Percentiles rank a stretch among this genome's conserved stretches.
Evolutionary conservation across 1,284 basidiomycete genomes (phyloP).

Genomic region (Ceratobasidium sp.): DNA sequence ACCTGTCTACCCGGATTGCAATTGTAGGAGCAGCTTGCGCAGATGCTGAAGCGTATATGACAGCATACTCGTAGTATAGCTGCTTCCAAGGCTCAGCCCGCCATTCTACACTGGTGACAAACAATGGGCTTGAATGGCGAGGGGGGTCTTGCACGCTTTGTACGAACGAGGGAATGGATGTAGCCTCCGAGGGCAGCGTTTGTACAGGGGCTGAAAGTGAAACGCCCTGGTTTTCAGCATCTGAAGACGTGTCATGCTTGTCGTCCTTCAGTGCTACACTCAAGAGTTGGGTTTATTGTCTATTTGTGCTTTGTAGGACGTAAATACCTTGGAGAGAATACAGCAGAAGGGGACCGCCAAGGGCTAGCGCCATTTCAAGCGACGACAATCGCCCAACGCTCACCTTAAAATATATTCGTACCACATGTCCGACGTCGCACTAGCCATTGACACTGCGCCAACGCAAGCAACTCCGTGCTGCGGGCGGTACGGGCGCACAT

Average conservation of each 20-base stretch:
- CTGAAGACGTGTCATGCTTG: background rate
- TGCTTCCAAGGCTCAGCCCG: background rate
- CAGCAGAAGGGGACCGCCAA: constrained; percentile 13
- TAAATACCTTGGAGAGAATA: constrained; percentile 35
- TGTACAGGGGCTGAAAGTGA: background rate
- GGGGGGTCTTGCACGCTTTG: constrained; percentile 3
- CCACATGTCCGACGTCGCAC: background rate
- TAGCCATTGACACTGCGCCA: background rate
- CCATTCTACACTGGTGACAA: constrained; percentile 28
- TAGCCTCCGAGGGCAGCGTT: constrained; percentile 1
- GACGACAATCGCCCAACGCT: background rate
- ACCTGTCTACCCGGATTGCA: constrained; percentile 36
- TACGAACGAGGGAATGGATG: constrained; percentile 4
- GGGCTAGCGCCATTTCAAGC: constrained; percentile 18
- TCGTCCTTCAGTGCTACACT: background rate
- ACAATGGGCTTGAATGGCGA: background rate
- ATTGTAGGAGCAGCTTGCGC: background rate
- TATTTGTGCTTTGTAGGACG: background rate
- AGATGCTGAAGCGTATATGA: constrained; percentile 16
- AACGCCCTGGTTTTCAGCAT: background rate
- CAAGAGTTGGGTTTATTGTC: background rate
- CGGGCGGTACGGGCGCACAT: background rate
- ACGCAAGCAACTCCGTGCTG: constrained; percentile 10
- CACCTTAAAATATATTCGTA: background rate
- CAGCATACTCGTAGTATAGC: constrained; percentile 5